Percentiles rank a stretch among this genome's conserved stretches.
phyloP scores from a whole-genome alignment of 2,329 filamentous ascomycete species.

The Hypocrella siamensis region DNA sequence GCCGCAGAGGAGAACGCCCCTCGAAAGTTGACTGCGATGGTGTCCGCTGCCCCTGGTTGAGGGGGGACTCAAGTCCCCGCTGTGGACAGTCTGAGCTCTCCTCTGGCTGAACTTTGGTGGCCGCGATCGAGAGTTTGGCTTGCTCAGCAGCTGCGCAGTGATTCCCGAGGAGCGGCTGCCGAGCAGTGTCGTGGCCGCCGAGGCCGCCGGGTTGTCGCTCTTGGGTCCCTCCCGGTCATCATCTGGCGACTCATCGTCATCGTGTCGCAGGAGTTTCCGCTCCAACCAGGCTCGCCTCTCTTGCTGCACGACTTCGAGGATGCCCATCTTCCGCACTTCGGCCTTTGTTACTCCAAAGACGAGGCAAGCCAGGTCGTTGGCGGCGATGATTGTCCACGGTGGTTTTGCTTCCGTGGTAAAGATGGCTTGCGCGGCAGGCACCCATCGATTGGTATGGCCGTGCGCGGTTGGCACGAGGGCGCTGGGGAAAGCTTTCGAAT shows the following conservation, averaged over 20 bases:
- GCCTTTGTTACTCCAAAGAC: slow-evolving; percentile 98
- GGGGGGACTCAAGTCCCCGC: slow-evolving; percentile 35
- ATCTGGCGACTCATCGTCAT: slow-evolving; percentile 17
- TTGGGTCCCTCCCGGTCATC: slow-evolving; percentile 16
- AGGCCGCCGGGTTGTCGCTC: slow-evolving; percentile 19
- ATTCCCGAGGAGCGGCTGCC: slow-evolving; percentile 56
- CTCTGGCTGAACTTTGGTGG: slow-evolving; percentile 35
- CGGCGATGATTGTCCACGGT: slow-evolving; percentile 91
- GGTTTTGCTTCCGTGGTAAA: slow-evolving; percentile 87
- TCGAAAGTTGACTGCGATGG: slow-evolving; percentile 59
- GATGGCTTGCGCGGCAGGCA: slow-evolving; percentile 84
- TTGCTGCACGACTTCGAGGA: slow-evolving; percentile 84
- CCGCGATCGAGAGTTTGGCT: slow-evolving; percentile 48
- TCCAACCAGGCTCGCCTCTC: slow-evolving; percentile 83
- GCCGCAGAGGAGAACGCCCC: slow-evolving; percentile 83
- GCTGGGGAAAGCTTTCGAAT: slow-evolving; percentile 26
- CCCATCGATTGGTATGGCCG: slow-evolving; percentile 79
- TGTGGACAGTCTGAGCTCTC: slow-evolving; percentile 49
- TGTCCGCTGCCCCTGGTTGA: slow-evolving; percentile 40
- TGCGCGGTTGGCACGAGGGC: slow-evolving; percentile 51
- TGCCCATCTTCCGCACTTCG: slow-evolving; percentile 87
- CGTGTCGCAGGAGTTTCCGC: slow-evolving; percentile 53
- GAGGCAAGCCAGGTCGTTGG: slow-evolving; percentile 89
- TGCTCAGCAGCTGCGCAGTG: slow-evolving; percentile 76
- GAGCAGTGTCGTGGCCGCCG: slow-evolving; percentile 38